Base-by-base conservation (phyloP, 306 rosid genomes). In the Gastrolobium villosum region DNA sequence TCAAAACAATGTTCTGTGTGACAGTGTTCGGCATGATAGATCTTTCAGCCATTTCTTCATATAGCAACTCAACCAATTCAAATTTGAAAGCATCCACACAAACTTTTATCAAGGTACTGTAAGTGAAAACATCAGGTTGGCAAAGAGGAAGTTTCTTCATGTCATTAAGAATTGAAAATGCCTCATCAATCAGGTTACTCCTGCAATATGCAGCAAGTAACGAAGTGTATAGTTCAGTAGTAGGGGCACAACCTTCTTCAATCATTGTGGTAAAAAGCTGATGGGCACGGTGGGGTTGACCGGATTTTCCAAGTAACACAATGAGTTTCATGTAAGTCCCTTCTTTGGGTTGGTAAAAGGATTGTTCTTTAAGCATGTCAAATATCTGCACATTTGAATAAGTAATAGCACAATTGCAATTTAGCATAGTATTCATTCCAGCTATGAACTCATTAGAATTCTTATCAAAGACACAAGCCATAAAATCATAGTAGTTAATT, bases 101-200 rank as follows among this genome's bases (percentile, higher is more conserved):
- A 28, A 84, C 90, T 86, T 95, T 95, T 45, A 95, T 88, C 57
- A 95, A 82, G 35, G 89, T 89, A 61, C 98, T 91, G 74, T 95
- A 93, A 46, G 98, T 93, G 84, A 86, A 95, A 80, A 95, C 94
- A 74, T 95, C 99, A 43, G 99, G 99, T 79, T 93, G 99, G 86
- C 97, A 87, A 68, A 64, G 73, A 49, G 98, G 97, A 70, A 88
- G 94, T 34, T 83, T 84, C 86, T 95, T 91, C 99, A 95, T 95
- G 79, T 79, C 89, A 79, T 86, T 73, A n/a, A 95, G 90, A 74
- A 52, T 77, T 1, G 70, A 84, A 79, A 95, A 89, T 1, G 94
- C 98, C 74, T 91, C 89, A 1, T 87, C 89, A 81, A 93, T 84
- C 65, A 89, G 82, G 81, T 86, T 86, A 86, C 79, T 93, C 74